Evolutionary conservation across 495 filamentous ascomycete genomes (phyloP).

Genomic region (Podospora bellae-mahoneyi): DNA sequence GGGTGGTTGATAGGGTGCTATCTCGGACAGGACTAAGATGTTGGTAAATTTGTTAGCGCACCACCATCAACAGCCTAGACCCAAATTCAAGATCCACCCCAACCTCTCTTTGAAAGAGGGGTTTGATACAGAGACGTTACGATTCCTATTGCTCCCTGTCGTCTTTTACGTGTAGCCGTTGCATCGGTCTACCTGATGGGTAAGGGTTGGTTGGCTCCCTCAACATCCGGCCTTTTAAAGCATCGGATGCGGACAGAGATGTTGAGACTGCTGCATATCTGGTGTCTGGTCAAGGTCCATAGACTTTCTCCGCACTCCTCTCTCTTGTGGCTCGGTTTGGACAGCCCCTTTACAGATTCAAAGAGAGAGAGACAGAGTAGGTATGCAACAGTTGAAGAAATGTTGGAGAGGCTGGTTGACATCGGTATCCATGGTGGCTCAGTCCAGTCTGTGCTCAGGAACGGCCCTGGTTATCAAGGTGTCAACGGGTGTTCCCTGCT

Average conservation of each 20-base stretch:
- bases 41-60: neutral
- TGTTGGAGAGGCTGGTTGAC: too few relatives aligned
- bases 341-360: too few relatives aligned
- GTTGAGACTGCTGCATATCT: neutral
- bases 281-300: neutral
- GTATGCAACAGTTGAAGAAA: too few relatives aligned
- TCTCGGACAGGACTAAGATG: neutral
- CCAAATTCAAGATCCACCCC: neutral
- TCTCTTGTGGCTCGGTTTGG: too few relatives aligned
- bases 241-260: neutral
- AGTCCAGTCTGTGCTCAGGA: neutral
- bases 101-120: constrained; percentile 7
- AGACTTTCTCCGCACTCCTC: neutral
- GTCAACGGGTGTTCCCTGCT: neutral
- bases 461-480: neutral
- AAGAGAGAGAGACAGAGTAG: too few relatives aligned
- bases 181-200: neutral
- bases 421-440: neutral
- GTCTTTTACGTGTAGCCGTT: neutral
- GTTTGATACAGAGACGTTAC: neutral
- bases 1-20: neutral
- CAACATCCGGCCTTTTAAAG: neutral
- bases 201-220: neutral
- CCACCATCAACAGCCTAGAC: neutral
- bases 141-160: neutral